Evolutionary conservation across 257 asterid species (phyloP).

Genomic region (Solanum bulbocastanum): DNA sequence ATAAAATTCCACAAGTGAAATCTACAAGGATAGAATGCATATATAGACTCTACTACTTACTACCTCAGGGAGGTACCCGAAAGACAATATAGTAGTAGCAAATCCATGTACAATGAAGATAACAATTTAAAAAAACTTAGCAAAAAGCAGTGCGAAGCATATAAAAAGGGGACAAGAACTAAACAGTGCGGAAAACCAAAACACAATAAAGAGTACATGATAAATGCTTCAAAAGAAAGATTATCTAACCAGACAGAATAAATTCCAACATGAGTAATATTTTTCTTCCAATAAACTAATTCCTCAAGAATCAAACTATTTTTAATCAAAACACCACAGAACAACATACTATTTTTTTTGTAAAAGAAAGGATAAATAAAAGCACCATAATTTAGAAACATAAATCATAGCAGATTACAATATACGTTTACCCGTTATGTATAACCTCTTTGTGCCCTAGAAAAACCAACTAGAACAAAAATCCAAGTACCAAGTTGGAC

Average conservation of each 20-base stretch:
- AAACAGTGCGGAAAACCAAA: neutral
- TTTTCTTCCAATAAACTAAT: neutral
- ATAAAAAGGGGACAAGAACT: too few relatives aligned
- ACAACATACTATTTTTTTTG: neutral
- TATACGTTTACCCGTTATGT: neutral
- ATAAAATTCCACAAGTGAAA: neutral
- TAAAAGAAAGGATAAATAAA: neutral
- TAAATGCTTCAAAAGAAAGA: neutral
- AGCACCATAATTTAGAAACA: neutral
- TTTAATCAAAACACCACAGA: neutral
- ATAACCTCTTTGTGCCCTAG: neutral
- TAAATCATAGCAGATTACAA: neutral
- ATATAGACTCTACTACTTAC: neutral
- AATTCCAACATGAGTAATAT: neutral
- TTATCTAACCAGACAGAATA: neutral
- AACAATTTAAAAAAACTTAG: neutral
- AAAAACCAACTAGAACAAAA: neutral
- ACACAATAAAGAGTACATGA: neutral
- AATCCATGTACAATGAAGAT: neutral
- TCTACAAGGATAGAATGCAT: neutral
- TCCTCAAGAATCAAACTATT: neutral
- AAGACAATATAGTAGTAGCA: neutral
- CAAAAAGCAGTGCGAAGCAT: neutral
- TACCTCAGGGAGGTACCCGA: neutral
- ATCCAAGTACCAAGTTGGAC: neutral